A percentile compares a stretch with the other conserved stretches of the same genome.
phyloP scores from a whole-genome alignment of 129 eudicot species.

The Flaveria sonorensis region DNA sequence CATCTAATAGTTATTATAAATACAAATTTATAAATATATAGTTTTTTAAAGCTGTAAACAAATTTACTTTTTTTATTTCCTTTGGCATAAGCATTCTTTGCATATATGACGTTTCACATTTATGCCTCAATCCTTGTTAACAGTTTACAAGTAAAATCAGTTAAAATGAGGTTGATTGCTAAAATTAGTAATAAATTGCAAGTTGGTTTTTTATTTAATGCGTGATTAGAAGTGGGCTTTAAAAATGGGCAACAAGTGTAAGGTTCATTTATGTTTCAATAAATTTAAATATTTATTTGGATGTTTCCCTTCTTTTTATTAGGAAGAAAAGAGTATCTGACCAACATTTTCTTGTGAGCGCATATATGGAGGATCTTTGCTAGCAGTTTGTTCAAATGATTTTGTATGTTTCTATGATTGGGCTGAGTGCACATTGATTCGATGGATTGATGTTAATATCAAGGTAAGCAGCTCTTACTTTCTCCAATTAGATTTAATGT shows the following conservation, averaged over 20 bases:
- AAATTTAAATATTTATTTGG: no score
- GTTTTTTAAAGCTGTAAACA: no score
- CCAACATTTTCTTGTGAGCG: conserved; percentile 68
- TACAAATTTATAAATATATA: no score
- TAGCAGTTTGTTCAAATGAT: conserved; percentile 77
- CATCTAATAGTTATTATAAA: not conserved
- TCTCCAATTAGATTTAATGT: no score
- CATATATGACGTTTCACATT: not conserved
- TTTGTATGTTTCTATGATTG: conserved; percentile 74
- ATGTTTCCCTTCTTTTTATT: not conserved
- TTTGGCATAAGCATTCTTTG: not conserved
- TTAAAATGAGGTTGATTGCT: not conserved
- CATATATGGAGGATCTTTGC: conserved; percentile 59
- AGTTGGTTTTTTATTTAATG: no score
- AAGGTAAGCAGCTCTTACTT: conserved; percentile 12
- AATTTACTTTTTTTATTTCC: no score
- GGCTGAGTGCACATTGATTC: conserved; percentile 69
- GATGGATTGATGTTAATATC: conserved; percentile 61
- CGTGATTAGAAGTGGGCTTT: not conserved
- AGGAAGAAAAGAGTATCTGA: not conserved
- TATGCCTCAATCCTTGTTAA: not conserved
- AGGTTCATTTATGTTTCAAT: no score
- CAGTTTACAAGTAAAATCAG: not conserved
- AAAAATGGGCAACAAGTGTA: not conserved
- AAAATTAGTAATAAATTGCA: no score